Percentiles rank a stretch among this genome's conserved stretches.
Evolutionary conservation across 2,329 filamentous ascomycete genomes (phyloP).

Genomic region (Rhynchosporium graminicola): DNA sequence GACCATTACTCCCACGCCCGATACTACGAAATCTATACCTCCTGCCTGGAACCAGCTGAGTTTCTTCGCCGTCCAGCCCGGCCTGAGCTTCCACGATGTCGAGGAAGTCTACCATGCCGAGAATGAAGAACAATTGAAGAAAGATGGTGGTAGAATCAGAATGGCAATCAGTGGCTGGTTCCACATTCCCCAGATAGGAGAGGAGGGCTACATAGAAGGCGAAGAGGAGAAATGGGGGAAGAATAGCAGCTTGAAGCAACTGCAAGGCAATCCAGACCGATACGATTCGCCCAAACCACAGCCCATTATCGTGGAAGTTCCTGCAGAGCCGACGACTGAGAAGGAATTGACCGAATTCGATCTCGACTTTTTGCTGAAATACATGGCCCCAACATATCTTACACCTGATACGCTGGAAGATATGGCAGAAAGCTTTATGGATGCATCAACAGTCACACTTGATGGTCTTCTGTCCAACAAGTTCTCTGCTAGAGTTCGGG

Average conservation of each 20-base stretch:
- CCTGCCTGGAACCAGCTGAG: constrained; percentile 97
- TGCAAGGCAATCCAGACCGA: constrained; percentile 87
- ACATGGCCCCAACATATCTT: constrained; percentile 85
- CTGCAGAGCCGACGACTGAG: constrained; percentile 44
- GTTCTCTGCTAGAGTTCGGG: constrained; percentile 71
- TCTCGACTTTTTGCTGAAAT: constrained; percentile 86
- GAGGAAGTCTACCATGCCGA: constrained; percentile 88
- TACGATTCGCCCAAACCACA: constrained; percentile 77
- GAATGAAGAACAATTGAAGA: constrained; percentile 59
- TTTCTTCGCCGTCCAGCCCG: constrained; percentile 97
- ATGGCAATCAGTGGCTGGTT: constrained; percentile 99
- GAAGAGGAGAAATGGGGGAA: constrained; percentile 85
- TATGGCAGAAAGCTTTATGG: constrained; percentile 75
- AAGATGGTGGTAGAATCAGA: constrained; percentile 74
- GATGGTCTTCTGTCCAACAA: constrained; percentile 76
- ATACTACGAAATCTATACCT: constrained; percentile 80
- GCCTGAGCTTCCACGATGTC: constrained; percentile 98
- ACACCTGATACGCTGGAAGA: constrained; percentile 88
- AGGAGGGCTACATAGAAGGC: constrained; percentile 87
- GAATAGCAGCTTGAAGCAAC: constrained; percentile 87
- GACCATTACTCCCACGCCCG: constrained; percentile 77
- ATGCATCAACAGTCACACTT: constrained; percentile 82
- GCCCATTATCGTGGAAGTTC: constrained; percentile 49
- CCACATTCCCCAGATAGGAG: constrained; percentile 92
- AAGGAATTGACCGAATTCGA: constrained; percentile 73